A percentile compares a stretch with the other conserved stretches of the same genome.
Conservation (phyloP, 78 protist species). For the Dictyostelium capitatum region DNA sequence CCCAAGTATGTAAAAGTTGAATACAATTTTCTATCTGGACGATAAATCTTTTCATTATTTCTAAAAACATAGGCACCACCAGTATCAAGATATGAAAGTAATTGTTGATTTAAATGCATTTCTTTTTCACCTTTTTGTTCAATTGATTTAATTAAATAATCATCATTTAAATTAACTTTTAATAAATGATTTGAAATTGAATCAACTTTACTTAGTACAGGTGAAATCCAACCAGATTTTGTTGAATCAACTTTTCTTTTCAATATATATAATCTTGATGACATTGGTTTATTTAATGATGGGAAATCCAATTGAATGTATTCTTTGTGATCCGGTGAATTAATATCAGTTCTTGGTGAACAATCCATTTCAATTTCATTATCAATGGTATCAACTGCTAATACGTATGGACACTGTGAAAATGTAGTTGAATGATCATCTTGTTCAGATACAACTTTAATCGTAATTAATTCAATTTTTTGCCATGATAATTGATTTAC, state of each 20-base stretch:
- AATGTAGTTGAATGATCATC: background rate
- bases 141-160: background rate
- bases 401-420: constrained; percentile 4
- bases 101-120: constrained; percentile 1
- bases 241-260: background rate
- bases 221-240: background rate
- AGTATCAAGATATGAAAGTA: background rate
- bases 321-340: background rate
- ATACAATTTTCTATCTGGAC: background rate
- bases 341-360: background rate
- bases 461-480: background rate
- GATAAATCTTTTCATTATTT: background rate
- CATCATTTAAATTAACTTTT: background rate
- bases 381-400: background rate
- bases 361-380: constrained; percentile 17
- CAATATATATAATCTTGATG: background rate
- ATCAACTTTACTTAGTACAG: background rate
- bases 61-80: constrained; percentile 44
- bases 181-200: background rate
- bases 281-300: background rate
- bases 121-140: background rate
- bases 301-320: constrained; percentile 35
- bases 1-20: background rate
- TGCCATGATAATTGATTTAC: background rate
- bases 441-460: background rate